phyloP scores from a whole-genome alignment of 768 basidiomycete species.

The Neoboletus magnificus region DNA sequence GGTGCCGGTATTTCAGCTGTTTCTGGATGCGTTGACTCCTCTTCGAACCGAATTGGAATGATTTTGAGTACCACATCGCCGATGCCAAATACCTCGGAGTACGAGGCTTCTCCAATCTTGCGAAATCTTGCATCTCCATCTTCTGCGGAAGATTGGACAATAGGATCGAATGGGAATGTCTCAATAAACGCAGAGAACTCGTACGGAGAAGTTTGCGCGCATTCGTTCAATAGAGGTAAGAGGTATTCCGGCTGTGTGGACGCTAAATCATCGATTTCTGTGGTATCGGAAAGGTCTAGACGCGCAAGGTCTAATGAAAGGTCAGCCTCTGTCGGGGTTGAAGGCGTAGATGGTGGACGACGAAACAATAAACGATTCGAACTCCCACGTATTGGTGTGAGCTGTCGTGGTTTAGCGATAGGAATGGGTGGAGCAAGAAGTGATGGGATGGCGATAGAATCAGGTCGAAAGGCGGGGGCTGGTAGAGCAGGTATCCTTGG shows the following conservation, averaged over 20 bases:
- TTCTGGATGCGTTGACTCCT: constrained; percentile 20
- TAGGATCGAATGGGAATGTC: constrained; percentile 70
- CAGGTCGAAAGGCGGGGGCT: background rate
- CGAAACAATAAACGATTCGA: constrained; percentile 34
- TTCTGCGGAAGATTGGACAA: constrained; percentile 42
- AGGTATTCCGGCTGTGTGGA: constrained; percentile 53
- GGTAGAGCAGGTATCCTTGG: background rate
- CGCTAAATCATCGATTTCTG: constrained; percentile 44
- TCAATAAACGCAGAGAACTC: constrained; percentile 84
- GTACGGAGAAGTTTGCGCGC: constrained; percentile 62
- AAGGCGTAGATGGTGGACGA: constrained; percentile 50
- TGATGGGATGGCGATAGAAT: background rate
- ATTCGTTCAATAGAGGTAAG: constrained; percentile 64
- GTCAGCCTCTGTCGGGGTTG: constrained; percentile 52
- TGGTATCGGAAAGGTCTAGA: constrained; percentile 47
- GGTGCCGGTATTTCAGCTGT: constrained; percentile 59
- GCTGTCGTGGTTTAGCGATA: constrained; percentile 48
- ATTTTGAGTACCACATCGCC: constrained; percentile 89
- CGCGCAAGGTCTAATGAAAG: constrained; percentile 32
- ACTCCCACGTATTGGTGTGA: constrained; percentile 62
- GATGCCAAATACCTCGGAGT: constrained; percentile 93
- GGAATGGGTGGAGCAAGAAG: constrained; percentile 8
- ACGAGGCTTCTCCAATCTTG: constrained; percentile 96
- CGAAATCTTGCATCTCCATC: constrained; percentile 45
- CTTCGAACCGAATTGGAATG: constrained; percentile 68